A percentile compares a stretch with the other conserved stretches of the same genome.
These are phyloP conservation scores for Saccharomyces paradoxus DNA, from an alignment of 805 yeast genomes.

Conservation along the genomic window DNA sequence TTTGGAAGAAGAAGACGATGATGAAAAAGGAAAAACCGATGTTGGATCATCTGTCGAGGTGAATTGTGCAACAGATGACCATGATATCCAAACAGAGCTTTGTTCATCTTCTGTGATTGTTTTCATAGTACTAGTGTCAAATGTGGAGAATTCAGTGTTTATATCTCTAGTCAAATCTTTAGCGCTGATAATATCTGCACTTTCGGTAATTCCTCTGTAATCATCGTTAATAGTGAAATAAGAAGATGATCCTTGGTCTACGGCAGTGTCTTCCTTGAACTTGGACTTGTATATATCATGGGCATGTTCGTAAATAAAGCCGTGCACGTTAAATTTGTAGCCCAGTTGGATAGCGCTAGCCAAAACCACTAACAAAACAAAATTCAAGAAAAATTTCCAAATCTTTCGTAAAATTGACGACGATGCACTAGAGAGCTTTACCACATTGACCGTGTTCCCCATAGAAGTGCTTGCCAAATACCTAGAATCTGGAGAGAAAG, in stretches of 20 bases:
- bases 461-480: slow-evolving; percentile 69
- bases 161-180: slow-evolving; percentile 8
- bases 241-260: slow-evolving; percentile 8
- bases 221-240: slow-evolving; percentile 13
- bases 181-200: slow-evolving; percentile 15
- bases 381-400: slow-evolving; percentile 18
- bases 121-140: slow-evolving; percentile 1
- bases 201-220: slow-evolving; percentile 13
- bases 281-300: slow-evolving; percentile 14
- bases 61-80: too few relatives aligned
- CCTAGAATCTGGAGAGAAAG: slow-evolving; percentile 61
- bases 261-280: background rate
- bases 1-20: background rate
- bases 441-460: slow-evolving; percentile 60
- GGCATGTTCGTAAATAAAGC: slow-evolving; percentile 11
- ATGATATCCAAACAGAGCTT: background rate
- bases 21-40: background rate
- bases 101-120: background rate
- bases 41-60: background rate
- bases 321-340: slow-evolving; percentile 21
- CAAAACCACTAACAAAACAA: slow-evolving; percentile 19
- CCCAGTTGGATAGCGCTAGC: slow-evolving; percentile 19
- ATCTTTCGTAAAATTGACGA: slow-evolving; percentile 18
- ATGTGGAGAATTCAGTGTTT: slow-evolving; percentile 4
- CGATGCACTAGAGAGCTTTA: slow-evolving; percentile 38